Percentiles rank a stretch among this genome's conserved stretches.
phyloP scores from a whole-genome alignment of 2,329 filamentous ascomycete genomes.

The Xylariaceae sp. region DNA sequence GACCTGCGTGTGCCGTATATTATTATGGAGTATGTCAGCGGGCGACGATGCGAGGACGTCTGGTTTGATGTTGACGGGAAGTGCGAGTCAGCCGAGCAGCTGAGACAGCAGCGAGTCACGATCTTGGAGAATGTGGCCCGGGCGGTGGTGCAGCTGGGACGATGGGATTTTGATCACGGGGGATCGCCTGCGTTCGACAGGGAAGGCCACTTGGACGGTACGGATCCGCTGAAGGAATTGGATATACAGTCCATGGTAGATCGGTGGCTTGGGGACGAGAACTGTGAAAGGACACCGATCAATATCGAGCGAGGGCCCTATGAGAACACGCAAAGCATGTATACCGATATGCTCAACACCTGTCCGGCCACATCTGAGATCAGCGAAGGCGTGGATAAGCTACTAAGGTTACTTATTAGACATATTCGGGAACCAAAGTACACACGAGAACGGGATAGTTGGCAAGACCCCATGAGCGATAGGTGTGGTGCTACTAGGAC shows the following conservation, averaged over 20 bases:
- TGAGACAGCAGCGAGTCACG: slow-evolving; percentile 3
- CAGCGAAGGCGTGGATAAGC: slow-evolving; percentile 13
- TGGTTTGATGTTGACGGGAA: slow-evolving; percentile 16
- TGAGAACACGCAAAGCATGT: slow-evolving; percentile 7
- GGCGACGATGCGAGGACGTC: slow-evolving; percentile 15
- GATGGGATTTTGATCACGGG: slow-evolving; percentile 15
- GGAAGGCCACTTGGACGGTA: neutral
- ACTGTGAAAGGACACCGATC: slow-evolving; percentile 10
- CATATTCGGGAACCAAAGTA: slow-evolving; percentile 15
- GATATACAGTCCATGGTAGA: slow-evolving; percentile 20
- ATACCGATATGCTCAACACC: slow-evolving; percentile 14
- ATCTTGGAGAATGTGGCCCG: slow-evolving; percentile 15
- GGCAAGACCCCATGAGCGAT: neutral
- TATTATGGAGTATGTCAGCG: slow-evolving; percentile 13
- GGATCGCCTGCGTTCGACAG: slow-evolving; percentile 17
- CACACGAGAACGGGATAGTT: no score
- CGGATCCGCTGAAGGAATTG: slow-evolving; percentile 11
- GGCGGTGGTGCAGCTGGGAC: slow-evolving; percentile 17
- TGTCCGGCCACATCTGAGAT: slow-evolving; percentile 6
- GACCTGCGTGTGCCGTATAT: slow-evolving; percentile 13
- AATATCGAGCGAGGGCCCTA: slow-evolving; percentile 14
- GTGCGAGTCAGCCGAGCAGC: neutral
- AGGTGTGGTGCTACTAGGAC: neutral
- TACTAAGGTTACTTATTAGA: slow-evolving; percentile 15
- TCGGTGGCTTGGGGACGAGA: slow-evolving; percentile 16